Evolutionary conservation across 305 asterid genomes (phyloP), one percentile per base, ranked within the genome.

Genomic region (Plantago rigida): DNA sequence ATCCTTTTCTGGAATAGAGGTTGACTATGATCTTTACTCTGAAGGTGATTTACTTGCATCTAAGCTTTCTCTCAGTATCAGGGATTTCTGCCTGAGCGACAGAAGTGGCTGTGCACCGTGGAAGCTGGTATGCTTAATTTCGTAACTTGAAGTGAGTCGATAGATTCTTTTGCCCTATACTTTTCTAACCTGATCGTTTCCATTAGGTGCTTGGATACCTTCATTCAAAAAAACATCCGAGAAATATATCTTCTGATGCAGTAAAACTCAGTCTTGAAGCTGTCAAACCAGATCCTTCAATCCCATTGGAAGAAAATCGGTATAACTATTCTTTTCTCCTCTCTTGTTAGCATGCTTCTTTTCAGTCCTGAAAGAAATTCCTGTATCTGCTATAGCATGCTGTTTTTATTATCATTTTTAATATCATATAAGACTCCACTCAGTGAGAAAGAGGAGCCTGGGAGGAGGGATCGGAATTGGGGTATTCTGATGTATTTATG

Each of bases 231-330:
- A 78, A 79, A 65, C 82, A 81, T 79, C 95, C 95, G 46, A 77
- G 97, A 67, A 81, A 78, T 62, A 78, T 68, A 71, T 82, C 84
- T 46, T 82, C 99, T 12, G 81, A 84, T 72, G 94, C 96, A 28
- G 69, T 93, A 70, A 87, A 89, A 84, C 73, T 93, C 81, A 84
- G 75, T 65, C 63, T 93, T 63, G 90, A 89, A 70, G 81, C 95
- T 67, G 89, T 93, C 65, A 81, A 84, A 76, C 99, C 99, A 42
- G 95, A 93, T 56, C 97, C 99, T 72, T 76, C 82, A 46, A 80
- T 80, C 64, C 87, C 78, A 67, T 66, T 93, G 68, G 99, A 93
- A 85, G 99, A 93, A 69, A 89, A 87, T 54, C 73, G 99, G 99
- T 89, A 69, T 46, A 71, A 34, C 15, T 58, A 64, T 75, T 67